Base-by-base conservation (phyloP, 1,284 basidiomycete genomes). In the Leccinum angustisporum region DNA sequence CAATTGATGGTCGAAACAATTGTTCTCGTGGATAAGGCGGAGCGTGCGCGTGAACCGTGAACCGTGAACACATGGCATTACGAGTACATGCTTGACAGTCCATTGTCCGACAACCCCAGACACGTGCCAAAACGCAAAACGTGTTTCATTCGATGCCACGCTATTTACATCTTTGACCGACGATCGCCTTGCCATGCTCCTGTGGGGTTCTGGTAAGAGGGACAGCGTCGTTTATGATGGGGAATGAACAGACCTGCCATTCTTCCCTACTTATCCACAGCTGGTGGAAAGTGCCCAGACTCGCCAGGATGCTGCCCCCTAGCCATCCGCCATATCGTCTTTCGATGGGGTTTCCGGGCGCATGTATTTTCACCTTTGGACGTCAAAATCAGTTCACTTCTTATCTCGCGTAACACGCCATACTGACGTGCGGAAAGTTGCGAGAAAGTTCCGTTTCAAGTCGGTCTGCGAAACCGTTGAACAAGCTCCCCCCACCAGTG, bases 201-300 rank as follows among this genome's bases (percentile, higher is more conserved):
- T 91, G 65, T 27, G 1, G 16, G 57, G 58, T 58, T 58, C 33
- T 50, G 48, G 48, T 66, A 31, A 62, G 65, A 40, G 6, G 25
- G 46, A 46, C 40, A 33, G 13, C 13, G 2, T 33, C 36, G 13
- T 31, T 56, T 59, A 31, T 31, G 9, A 58, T 53, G 48, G 34
- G n/a, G 16, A 67, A 58, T 11, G 27, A 59, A 78, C 85, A 43
- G 62, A 90, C 92, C 83, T 92, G 86, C 88, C 92, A 96, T 72
- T 97, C 94, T 74, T 95, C 93, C 71, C 83, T 87, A 72, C 92
- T 94, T 70, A 96, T 93, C 94, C 94, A 96, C 43, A 96, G 78
- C 71, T 98, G 95, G 76, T 98, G 95, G 84, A 98, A 98, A 14
- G 95, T 97, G 31, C 96, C 96, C 70, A 98, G 78, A 71, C 92